These are phyloP conservation scores for Gloeophyllum trabeum DNA, from an alignment of 768 basidiomycete genomes.

Conservation along the genomic window DNA sequence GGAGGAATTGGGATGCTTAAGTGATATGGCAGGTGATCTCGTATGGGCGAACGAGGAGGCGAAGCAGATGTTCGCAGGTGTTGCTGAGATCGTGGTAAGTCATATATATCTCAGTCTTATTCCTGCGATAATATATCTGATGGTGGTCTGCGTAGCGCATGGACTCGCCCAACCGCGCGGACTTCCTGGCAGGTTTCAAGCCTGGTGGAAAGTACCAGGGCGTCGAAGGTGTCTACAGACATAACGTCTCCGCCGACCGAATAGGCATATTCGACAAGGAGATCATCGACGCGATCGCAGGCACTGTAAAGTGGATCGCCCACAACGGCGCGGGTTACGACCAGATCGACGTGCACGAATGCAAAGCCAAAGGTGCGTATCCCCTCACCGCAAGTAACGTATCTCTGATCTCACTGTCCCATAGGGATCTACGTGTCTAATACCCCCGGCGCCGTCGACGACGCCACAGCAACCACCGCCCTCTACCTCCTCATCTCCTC, in stretches of 20 bases:
- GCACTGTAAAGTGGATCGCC: constrained; percentile 72
- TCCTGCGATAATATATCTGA: not conserved
- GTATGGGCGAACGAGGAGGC: constrained; percentile 78
- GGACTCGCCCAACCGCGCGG: constrained; percentile 50
- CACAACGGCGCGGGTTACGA: constrained; percentile 95
- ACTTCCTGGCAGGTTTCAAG: constrained; percentile 55
- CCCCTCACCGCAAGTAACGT: not conserved
- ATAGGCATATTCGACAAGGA: constrained; percentile 78
- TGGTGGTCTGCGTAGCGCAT: constrained; percentile 22
- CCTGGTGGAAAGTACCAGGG: constrained; percentile 65
- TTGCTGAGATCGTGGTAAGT: constrained; percentile 73
- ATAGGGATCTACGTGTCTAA: constrained; percentile 74
- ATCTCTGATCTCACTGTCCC: not conserved
- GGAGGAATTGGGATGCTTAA: too few species aligned
- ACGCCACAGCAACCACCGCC: constrained; percentile 84
- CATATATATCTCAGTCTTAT: not conserved
- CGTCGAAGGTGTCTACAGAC: constrained; percentile 67
- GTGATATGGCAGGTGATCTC: constrained; percentile 57
- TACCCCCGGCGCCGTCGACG: constrained; percentile 84
- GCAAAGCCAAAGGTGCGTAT: constrained; percentile 51
- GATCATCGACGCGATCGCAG: constrained; percentile 56
- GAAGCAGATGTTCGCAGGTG: constrained; percentile 45
- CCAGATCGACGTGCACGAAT: constrained; percentile 68
- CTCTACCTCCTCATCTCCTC: constrained; percentile 75
- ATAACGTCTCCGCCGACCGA: constrained; percentile 49